These are phyloP conservation scores for Colletotrichum chrysophilum DNA, from an alignment of 2,329 filamentous ascomycete species.

Conservation along the genomic window DNA sequence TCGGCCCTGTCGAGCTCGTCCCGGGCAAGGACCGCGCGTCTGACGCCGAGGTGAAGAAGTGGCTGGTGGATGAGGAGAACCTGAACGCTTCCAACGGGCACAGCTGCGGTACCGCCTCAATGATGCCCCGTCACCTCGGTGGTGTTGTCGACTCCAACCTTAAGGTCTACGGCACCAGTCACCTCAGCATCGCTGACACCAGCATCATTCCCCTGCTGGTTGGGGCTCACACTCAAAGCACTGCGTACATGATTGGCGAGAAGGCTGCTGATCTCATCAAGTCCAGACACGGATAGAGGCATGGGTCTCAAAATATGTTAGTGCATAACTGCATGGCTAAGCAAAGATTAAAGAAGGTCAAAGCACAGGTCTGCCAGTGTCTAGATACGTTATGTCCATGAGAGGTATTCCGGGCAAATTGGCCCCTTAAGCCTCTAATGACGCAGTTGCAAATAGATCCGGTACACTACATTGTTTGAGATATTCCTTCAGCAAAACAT, in stretches of 20 bases:
- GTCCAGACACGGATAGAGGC: not conserved
- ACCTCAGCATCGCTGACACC: slow-evolving; percentile 48
- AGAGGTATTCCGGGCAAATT: too few species aligned
- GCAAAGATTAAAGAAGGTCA: too few species aligned
- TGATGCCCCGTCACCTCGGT: slow-evolving; percentile 21
- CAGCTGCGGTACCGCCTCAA: slow-evolving; percentile 21
- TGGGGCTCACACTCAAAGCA: slow-evolving; percentile 33
- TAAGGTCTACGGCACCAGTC: slow-evolving; percentile 17
- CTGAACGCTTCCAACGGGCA: slow-evolving; percentile 23
- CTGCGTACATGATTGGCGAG: slow-evolving; percentile 38
- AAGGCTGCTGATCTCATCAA: slow-evolving; percentile 40
- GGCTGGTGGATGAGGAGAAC: not conserved
- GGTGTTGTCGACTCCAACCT: slow-evolving; percentile 22
- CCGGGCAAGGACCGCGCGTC: slow-evolving; percentile 37
- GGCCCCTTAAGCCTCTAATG: too few species aligned
- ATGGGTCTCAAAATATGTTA: not conserved
- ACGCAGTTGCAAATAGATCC: too few species aligned
- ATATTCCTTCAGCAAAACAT: too few species aligned
- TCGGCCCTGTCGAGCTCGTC: slow-evolving; percentile 37
- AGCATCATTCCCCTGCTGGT: slow-evolving; percentile 46
- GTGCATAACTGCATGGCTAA: too few species aligned
- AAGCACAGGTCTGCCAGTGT: too few species aligned
- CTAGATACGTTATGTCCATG: too few species aligned
- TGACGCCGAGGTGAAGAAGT: slow-evolving; percentile 27
- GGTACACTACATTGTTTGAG: too few species aligned